Conservation (phyloP, 306 rosid species). For the Geum urbanum region DNA sequence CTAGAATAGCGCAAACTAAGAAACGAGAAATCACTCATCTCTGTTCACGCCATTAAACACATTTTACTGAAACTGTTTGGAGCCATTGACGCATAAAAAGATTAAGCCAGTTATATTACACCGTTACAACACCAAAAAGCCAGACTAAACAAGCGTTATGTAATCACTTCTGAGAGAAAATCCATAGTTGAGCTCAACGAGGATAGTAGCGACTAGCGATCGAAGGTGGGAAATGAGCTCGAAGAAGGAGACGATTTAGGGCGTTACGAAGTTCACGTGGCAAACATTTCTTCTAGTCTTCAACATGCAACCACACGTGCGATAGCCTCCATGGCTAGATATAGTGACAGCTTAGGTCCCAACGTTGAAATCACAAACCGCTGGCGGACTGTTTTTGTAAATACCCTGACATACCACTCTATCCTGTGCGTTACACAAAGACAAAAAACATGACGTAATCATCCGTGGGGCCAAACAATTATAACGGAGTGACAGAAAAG, state of each 20-base stretch:
- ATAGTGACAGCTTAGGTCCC: conserved; percentile 2
- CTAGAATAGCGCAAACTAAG: not conserved
- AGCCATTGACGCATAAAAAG: not conserved
- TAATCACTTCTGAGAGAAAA: not conserved
- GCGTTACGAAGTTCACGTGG: conserved; percentile 8
- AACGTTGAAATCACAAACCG: not conserved
- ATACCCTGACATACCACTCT: not conserved
- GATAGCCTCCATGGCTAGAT: not conserved
- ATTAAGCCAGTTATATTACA: no score
- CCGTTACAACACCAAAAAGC: not conserved
- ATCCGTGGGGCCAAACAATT: not conserved
- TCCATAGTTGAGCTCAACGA: not conserved
- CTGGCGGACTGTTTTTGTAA: not conserved
- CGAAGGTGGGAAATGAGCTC: not conserved
- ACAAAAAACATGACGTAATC: no score
- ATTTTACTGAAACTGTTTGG: not conserved
- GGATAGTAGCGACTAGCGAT: not conserved
- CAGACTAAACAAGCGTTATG: not conserved
- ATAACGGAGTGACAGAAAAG: not conserved
- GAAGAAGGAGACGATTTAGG: not conserved
- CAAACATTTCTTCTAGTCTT: not conserved
- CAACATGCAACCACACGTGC: conserved; percentile 9
- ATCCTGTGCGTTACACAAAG: not conserved
- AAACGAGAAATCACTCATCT: not conserved
- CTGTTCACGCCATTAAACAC: not conserved